Conservation (phyloP, 768 basidiomycete species). For the Tylopilus vinaceipallidus region DNA sequence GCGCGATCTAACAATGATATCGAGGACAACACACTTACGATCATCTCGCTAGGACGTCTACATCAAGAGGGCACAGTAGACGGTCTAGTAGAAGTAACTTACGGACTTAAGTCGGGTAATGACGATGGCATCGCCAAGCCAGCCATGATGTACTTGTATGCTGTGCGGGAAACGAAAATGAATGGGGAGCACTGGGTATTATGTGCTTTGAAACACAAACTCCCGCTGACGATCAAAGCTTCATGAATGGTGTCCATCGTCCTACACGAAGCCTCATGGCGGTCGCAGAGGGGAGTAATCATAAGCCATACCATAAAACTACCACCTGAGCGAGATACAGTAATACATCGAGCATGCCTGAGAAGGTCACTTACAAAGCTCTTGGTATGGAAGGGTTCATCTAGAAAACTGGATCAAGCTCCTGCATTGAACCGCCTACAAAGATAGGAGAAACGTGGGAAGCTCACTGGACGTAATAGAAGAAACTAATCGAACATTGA, state of each 20-base stretch:
- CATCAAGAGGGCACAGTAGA: background rate
- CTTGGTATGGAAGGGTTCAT: background rate
- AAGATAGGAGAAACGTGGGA: background rate
- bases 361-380: background rate
- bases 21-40: background rate
- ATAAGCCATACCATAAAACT: background rate
- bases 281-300: background rate
- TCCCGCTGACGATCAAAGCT: background rate
- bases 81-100: background rate
- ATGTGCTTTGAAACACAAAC: background rate
- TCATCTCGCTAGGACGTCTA: background rate
- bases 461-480: background rate
- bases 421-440: too few relatives aligned
- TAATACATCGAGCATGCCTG: too few relatives aligned
- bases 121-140: background rate
- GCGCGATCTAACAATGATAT: background rate
- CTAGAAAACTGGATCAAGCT: background rate
- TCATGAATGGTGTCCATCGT: background rate
- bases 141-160: background rate
- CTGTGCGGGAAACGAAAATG: background rate
- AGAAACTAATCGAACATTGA: background rate
- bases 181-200: too few relatives aligned
- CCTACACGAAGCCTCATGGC: background rate
- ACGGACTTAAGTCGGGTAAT: background rate
- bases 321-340: background rate